phyloP scores from a whole-genome alignment of 2,329 filamentous ascomycete species.

The Fusarium annulatum region DNA sequence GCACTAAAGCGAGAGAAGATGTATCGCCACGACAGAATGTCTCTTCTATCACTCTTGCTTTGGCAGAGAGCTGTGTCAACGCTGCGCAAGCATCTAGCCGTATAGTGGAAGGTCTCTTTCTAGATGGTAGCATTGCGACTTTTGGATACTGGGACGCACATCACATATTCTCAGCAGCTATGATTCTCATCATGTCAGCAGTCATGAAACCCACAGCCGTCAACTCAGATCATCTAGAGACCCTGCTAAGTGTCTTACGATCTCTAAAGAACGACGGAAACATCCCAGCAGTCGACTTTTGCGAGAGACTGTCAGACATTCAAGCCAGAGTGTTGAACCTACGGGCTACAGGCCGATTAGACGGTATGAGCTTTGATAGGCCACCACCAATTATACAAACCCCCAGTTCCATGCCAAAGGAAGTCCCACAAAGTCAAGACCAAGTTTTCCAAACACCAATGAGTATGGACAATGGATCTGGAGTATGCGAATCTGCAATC shows the following conservation, averaged over 20 bases:
- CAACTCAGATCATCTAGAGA: conserved; percentile 46
- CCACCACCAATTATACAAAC: background rate
- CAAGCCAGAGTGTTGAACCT: conserved; percentile 35
- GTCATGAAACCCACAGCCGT: conserved; percentile 45
- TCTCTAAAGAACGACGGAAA: conserved; percentile 48
- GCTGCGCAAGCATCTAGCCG: conserved; percentile 46
- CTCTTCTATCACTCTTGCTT: conserved; percentile 47
- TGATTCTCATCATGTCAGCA: conserved; percentile 48
- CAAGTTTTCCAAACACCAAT: conserved; percentile 14
- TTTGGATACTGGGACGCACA: conserved; percentile 51
- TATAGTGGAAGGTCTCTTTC: conserved; percentile 42
- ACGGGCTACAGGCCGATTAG: conserved; percentile 20
- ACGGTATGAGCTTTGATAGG: conserved; percentile 1
- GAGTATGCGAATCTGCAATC: background rate
- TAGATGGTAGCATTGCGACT: conserved; percentile 41
- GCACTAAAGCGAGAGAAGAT: conserved; percentile 12
- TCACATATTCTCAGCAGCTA: conserved; percentile 48
- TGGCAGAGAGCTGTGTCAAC: conserved; percentile 50
- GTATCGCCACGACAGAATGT: conserved; percentile 30
- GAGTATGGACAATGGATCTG: background rate
- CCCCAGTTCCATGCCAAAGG: background rate
- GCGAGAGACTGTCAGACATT: conserved; percentile 43
- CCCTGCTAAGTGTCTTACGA: conserved; percentile 44
- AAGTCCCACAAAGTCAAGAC: background rate
- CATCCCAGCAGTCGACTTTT: conserved; percentile 46